Evolutionary conservation across 2,329 filamentous ascomycete species (phyloP).

Genomic region (Sphaceloma murrayae): DNA sequence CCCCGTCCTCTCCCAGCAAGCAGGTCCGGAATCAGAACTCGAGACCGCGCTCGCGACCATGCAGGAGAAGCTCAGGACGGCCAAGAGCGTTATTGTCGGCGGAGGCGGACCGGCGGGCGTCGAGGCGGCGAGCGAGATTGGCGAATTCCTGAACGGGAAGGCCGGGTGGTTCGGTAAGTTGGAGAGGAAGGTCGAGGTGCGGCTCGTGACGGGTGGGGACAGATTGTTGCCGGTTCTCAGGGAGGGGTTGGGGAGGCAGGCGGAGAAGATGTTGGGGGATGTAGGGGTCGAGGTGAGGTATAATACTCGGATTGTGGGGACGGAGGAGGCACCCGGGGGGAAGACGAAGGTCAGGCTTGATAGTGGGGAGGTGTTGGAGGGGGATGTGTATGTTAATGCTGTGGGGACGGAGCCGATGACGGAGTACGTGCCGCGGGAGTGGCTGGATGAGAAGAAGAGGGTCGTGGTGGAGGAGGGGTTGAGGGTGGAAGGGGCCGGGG

Average conservation of each 20-base stretch:
- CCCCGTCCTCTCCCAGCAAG: constrained; percentile 37
- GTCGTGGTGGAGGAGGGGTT: constrained; percentile 42
- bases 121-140: constrained; percentile 33
- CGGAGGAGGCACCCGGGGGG: constrained; percentile 29
- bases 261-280: constrained; percentile 39
- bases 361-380: constrained; percentile 39
- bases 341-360: constrained; percentile 36
- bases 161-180: constrained; percentile 31
- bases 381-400: constrained; percentile 46
- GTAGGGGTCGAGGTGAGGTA: constrained; percentile 35
- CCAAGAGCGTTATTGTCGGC: constrained; percentile 29
- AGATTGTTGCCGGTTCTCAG: constrained; percentile 37
- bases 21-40: constrained; percentile 27
- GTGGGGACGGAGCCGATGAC: constrained; percentile 45
- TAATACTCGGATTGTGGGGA: constrained; percentile 22
- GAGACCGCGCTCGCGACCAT: constrained; percentile 27
- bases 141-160: constrained; percentile 29
- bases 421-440: constrained; percentile 40
- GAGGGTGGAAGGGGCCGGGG: constrained; percentile 37
- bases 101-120: constrained; percentile 33
- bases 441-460: constrained; percentile 40
- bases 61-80: constrained; percentile 27
- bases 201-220: constrained; percentile 34
- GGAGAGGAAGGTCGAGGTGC: constrained; percentile 34
- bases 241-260: constrained; percentile 32